Evolutionary conservation across 2,329 filamentous ascomycete genomes (phyloP).

Genomic region (Fusarium irregulare): DNA sequence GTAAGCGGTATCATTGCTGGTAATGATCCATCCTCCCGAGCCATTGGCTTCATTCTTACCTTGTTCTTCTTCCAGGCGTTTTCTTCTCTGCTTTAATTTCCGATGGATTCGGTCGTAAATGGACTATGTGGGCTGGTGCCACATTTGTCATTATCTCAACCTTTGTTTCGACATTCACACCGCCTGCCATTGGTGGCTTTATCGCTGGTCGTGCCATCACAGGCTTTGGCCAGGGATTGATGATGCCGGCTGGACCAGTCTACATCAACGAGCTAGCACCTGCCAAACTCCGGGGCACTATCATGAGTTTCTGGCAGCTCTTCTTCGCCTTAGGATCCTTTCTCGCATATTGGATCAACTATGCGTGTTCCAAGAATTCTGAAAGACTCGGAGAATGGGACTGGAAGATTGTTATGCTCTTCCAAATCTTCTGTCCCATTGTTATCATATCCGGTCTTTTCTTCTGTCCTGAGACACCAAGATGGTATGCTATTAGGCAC

Average conservation of each 20-base stretch:
- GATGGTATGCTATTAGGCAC: slow-evolving; percentile 71
- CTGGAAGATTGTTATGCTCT: slow-evolving; percentile 77
- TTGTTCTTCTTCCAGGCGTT: background rate
- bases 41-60: background rate
- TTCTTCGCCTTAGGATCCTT: slow-evolving; percentile 72
- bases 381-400: slow-evolving; percentile 73
- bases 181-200: slow-evolving; percentile 65
- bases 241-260: slow-evolving; percentile 72
- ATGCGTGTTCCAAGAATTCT: slow-evolving; percentile 66
- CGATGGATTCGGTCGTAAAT: slow-evolving; percentile 6
- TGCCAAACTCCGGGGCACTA: slow-evolving; percentile 69
- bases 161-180: slow-evolving; percentile 7
- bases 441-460: slow-evolving; percentile 71
- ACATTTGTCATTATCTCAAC: background rate
- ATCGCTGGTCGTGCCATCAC: slow-evolving; percentile 75
- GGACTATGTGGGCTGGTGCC: slow-evolving; percentile 3
- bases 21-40: background rate
- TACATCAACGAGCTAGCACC: slow-evolving; percentile 76
- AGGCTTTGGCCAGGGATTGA: slow-evolving; percentile 75
- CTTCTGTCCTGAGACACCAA: slow-evolving; percentile 73
- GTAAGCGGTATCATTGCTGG: background rate
- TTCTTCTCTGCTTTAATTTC: slow-evolving; percentile 1
- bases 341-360: slow-evolving; percentile 65
- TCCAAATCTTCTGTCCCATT: slow-evolving; percentile 73
- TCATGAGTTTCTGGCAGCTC: slow-evolving; percentile 75